These are phyloP conservation scores for Citrus glauca DNA, from an alignment of 345 rosid species.

Conservation along the genomic window DNA sequence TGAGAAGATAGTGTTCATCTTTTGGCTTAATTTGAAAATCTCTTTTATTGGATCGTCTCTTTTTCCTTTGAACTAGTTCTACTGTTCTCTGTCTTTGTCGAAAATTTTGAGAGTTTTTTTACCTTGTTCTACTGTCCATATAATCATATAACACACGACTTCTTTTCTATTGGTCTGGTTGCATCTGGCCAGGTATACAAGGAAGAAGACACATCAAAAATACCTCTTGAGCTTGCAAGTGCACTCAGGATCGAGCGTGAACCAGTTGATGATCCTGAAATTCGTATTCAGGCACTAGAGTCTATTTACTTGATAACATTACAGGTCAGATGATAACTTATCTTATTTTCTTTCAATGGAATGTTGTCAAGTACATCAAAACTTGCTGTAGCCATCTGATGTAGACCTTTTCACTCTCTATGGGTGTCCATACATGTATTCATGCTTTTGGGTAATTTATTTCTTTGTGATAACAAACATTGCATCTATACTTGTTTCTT, in stretches of 20 bases:
- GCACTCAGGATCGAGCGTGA: conserved; percentile 90
- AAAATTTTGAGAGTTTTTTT: not conserved
- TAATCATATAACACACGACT: not conserved
- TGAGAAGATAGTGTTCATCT: not conserved
- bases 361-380: not conserved
- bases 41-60: too few species aligned
- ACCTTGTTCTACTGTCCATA: not conserved
- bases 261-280: conserved; percentile 72
- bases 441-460: not conserved
- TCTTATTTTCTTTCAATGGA: not conserved
- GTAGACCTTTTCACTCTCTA: not conserved
- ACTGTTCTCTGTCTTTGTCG: not conserved
- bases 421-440: not conserved
- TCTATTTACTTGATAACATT: conserved; percentile 79
- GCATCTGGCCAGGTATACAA: conserved; percentile 45
- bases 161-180: conserved; percentile 1
- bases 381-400: not conserved
- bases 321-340: conserved; percentile 41
- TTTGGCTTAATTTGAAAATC: not conserved
- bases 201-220: conserved; percentile 63
- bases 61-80: not conserved
- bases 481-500: not conserved
- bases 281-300: conserved; percentile 75
- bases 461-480: not conserved
- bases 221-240: conserved; percentile 87